Percentiles rank a stretch among this genome's conserved stretches.
phyloP scores from a whole-genome alignment of 371 early-diverging fungal species.

The Dichotomocladium elegans region DNA sequence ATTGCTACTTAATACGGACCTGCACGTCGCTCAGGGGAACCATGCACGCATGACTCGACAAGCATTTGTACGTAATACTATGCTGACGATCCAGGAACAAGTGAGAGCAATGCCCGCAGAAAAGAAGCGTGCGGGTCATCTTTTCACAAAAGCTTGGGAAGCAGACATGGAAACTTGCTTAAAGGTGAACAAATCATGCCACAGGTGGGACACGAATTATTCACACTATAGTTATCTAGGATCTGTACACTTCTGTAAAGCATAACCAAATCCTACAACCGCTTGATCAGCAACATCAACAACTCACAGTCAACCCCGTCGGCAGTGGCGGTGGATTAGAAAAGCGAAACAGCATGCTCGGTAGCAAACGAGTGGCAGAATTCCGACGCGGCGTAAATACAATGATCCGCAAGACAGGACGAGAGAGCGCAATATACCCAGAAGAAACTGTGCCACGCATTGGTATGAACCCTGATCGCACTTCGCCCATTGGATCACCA shows the following conservation, averaged over 20 bases:
- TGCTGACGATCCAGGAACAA: conserved; percentile 51
- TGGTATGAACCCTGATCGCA: conserved; percentile 11
- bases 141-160: conserved; percentile 33
- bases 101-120: conserved; percentile 24
- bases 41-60: conserved; percentile 57
- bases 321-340: neutral
- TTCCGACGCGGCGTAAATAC: conserved; percentile 18
- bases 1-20: conserved; percentile 88
- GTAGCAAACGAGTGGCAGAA: conserved; percentile 12
- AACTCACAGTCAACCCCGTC: neutral
- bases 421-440: conserved; percentile 15
- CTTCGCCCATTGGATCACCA: conserved; percentile 10
- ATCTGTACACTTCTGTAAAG: conserved; percentile 75
- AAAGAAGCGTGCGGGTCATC: conserved; percentile 22
- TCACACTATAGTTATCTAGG: conserved; percentile 28
- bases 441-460: conserved; percentile 3
- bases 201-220: neutral
- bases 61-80: conserved; percentile 60
- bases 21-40: conserved; percentile 77
- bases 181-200: conserved; percentile 17
- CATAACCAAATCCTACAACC: conserved; percentile 74
- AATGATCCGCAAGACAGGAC: conserved; percentile 16
- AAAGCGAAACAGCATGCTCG: conserved; percentile 14
- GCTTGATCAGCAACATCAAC: conserved; percentile 6
- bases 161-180: conserved; percentile 36